Conservation (phyloP, 371 early-diverging fungal species). For the Mucor saturninus region DNA sequence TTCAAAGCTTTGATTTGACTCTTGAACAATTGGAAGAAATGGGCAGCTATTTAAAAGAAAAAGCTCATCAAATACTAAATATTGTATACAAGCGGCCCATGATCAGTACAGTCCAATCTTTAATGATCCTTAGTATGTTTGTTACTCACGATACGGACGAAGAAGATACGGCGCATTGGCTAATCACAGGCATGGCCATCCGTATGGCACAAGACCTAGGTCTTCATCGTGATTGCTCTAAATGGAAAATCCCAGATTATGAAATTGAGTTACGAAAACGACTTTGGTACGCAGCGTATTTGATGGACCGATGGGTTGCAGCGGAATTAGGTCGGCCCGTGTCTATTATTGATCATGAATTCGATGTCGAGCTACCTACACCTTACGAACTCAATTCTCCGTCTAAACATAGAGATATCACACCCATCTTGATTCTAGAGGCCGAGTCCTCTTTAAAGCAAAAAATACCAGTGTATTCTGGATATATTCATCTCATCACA, state of each 20-base stretch:
- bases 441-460: constrained; percentile 25
- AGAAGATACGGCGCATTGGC: constrained; percentile 45
- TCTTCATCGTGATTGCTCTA: constrained; percentile 46
- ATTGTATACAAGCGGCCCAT: constrained; percentile 37
- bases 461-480: constrained; percentile 25
- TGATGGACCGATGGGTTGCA: constrained; percentile 46
- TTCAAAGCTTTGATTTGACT: constrained; percentile 13
- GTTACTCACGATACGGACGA: constrained; percentile 29
- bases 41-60: constrained; percentile 18
- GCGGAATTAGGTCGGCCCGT: constrained; percentile 42
- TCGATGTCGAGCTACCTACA: constrained; percentile 47
- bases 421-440: constrained; percentile 28
- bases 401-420: constrained; percentile 4
- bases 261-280: constrained; percentile 51
- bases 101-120: constrained; percentile 45
- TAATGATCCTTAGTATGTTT: constrained; percentile 41
- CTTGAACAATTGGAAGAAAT: constrained; percentile 16
- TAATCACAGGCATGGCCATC: constrained; percentile 56
- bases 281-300: constrained; percentile 44
- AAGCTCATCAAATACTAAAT: constrained; percentile 28
- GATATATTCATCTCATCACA: constrained; percentile 34
- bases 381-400: constrained; percentile 34
- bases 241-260: constrained; percentile 44
- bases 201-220: constrained; percentile 68
- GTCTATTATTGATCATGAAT: constrained; percentile 42